Conservation (phyloP, 805 yeast species). For the Metschnikowia proteae region DNA sequence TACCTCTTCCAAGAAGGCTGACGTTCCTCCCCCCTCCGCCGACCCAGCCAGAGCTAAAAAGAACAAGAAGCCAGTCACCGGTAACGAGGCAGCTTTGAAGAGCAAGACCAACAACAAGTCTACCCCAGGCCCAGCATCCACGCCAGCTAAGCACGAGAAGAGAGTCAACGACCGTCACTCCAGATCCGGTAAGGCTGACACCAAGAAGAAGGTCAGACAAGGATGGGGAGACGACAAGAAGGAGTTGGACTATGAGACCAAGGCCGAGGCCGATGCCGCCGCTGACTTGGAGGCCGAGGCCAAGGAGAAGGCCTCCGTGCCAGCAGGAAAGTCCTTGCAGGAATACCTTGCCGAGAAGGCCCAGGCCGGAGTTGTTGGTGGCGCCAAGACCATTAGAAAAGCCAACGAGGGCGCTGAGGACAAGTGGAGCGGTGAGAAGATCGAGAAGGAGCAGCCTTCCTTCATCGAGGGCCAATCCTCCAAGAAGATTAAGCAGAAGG, state of each 20-base stretch:
- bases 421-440: constrained; percentile 53
- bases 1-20: constrained; percentile 84
- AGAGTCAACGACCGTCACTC: constrained; percentile 79
- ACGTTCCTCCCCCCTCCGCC: constrained; percentile 76
- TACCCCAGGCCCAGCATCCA: constrained; percentile 52
- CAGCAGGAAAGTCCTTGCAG: constrained; percentile 66
- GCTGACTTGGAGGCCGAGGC: constrained; percentile 38
- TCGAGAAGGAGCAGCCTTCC: constrained; percentile 55
- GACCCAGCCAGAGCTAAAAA: constrained; percentile 77
- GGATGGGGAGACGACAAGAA: constrained; percentile 83
- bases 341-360: constrained; percentile 76
- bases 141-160: constrained; percentile 55
- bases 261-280: constrained; percentile 41
- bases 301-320: constrained; percentile 46
- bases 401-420: constrained; percentile 60
- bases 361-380: constrained; percentile 39
- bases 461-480: constrained; percentile 56
- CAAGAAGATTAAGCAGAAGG: constrained; percentile 70
- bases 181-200: constrained; percentile 77
- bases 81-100: constrained; percentile 86
- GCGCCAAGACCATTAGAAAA: constrained; percentile 37
- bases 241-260: constrained; percentile 65
- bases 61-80: constrained; percentile 60
- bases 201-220: constrained; percentile 76
- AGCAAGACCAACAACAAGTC: constrained; percentile 59